Base-by-base conservation (phyloP, 805 yeast species). In the Nakazawaea siamensis region DNA sequence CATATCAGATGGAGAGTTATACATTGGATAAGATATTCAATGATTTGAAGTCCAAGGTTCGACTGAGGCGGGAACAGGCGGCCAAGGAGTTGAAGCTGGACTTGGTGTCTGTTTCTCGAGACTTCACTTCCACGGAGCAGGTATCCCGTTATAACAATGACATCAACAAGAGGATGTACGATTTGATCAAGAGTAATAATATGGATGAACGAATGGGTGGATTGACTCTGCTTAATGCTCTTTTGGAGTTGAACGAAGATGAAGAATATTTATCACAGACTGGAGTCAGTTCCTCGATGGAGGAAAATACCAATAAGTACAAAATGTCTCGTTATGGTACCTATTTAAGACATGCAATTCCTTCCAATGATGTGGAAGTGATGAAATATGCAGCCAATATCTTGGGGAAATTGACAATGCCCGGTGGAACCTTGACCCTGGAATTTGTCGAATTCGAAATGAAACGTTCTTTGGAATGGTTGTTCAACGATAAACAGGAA, bases 391-490 rank as follows among this genome's bases (percentile, higher is more conserved):
- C 97, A 3, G 87, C 95, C 0, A 70, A 70, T 35, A 85, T 95
- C 0, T 64, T 92, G 43, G 98, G 97, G 10, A 81, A 80, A 49
- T 64, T 90, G 44, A 94, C 97, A 0, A 74, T 78, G 5, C 90
- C 94, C 0, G 95, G 95, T 18, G 92, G 94, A 1, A 76, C 94
- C 1, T 58, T 87, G 35, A 85, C 95, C 0, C 87, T 94, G 1
- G 96, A 87, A 33, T 81, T 90, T 54, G 96, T 92, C 18, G 97
- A 90, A 42, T 82, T 76, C 47, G 96, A 90, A 54, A 92, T 92
- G 7, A 84, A 81, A 50, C 69, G 83, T 32, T 85, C 95, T 26
- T 67, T 90, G 33, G 98, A 92, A 55, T 81, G 96, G 90, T 68
- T 90, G 17, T 83, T 85, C 23, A 69, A 80, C n/a, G 95, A 87